These are phyloP conservation scores for Nissolia schottii DNA, from an alignment of 306 rosid species.

Conservation along the genomic window DNA sequence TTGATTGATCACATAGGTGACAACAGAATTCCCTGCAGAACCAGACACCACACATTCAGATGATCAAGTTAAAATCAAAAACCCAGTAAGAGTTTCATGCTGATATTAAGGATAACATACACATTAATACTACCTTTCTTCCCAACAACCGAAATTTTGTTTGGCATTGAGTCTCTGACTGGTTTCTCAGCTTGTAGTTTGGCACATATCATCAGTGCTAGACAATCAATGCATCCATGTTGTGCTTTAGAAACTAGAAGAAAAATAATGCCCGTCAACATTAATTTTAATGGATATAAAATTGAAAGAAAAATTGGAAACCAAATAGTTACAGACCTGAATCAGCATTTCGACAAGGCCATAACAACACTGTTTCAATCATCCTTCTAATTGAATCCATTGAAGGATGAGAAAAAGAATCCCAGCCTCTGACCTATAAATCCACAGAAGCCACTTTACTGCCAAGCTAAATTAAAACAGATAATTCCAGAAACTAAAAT, in stretches of 20 bases:
- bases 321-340: conserved; percentile 47
- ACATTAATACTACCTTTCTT: conserved; percentile 42
- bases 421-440: conserved; percentile 66
- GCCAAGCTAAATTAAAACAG: conserved; percentile 11
- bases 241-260: conserved; percentile 73
- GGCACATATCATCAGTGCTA: conserved; percentile 84
- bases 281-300: neutral
- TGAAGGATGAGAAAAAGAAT: conserved; percentile 53
- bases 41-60: conserved; percentile 35
- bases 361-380: conserved; percentile 59
- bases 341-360: conserved; percentile 75
- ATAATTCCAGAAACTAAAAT: conserved; percentile 18
- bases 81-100: conserved; percentile 1
- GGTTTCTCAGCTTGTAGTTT: conserved; percentile 58
- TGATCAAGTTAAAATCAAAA: conserved; percentile 20
- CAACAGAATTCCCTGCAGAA: conserved; percentile 36
- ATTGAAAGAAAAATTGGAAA: conserved; percentile 3
- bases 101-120: conserved; percentile 2
- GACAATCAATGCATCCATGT: conserved; percentile 93
- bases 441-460: conserved; percentile 24
- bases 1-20: conserved; percentile 43
- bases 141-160: conserved; percentile 24
- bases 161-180: conserved; percentile 21
- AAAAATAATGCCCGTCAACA: conserved; percentile 12
- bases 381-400: conserved; percentile 47